phyloP scores from a whole-genome alignment of 768 basidiomycete species.

The Rhizopogon salebrosus region DNA sequence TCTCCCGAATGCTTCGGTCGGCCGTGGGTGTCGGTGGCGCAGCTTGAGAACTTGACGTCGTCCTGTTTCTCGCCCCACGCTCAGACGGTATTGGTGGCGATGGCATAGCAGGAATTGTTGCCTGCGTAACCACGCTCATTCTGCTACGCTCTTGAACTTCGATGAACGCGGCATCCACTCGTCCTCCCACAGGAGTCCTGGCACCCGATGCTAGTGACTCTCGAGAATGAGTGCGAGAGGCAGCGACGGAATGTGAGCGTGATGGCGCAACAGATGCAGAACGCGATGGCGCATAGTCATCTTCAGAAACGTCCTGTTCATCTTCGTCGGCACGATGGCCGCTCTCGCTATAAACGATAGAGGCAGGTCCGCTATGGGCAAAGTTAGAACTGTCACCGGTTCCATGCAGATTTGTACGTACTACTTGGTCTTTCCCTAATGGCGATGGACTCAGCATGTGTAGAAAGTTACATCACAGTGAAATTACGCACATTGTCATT shows the following conservation, averaged over 20 bases:
- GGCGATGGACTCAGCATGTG: slow-evolving; percentile 2
- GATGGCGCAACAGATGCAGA: slow-evolving; percentile 32
- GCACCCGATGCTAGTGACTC: slow-evolving; percentile 29
- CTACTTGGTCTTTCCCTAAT: slow-evolving; percentile 68
- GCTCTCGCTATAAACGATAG: slow-evolving; percentile 78
- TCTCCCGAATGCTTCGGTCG: slow-evolving; percentile 17
- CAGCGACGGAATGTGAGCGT: slow-evolving; percentile 40
- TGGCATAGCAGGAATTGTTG: slow-evolving; percentile 6
- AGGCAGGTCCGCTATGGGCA: slow-evolving; percentile 60
- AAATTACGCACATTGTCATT: slow-evolving; percentile 59
- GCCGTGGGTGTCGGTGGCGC: not conserved
- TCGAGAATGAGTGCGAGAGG: slow-evolving; percentile 52
- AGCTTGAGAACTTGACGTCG: slow-evolving; percentile 2
- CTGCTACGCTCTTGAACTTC: slow-evolving; percentile 26
- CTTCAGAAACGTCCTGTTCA: slow-evolving; percentile 62
- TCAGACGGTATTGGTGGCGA: slow-evolving; percentile 8
- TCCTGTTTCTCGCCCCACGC: not conserved
- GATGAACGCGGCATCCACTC: slow-evolving; percentile 21
- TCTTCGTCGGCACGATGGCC: slow-evolving; percentile 72
- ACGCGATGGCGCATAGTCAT: slow-evolving; percentile 40
- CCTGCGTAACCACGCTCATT: slow-evolving; percentile 14
- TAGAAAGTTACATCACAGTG: not conserved
- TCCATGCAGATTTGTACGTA: slow-evolving; percentile 29
- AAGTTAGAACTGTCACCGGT: not conserved
- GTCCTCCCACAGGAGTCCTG: slow-evolving; percentile 26